These are phyloP conservation scores for Aspergillus novoparasiticus DNA, from an alignment of 2,329 filamentous ascomycete species.

Conservation along the genomic window DNA sequence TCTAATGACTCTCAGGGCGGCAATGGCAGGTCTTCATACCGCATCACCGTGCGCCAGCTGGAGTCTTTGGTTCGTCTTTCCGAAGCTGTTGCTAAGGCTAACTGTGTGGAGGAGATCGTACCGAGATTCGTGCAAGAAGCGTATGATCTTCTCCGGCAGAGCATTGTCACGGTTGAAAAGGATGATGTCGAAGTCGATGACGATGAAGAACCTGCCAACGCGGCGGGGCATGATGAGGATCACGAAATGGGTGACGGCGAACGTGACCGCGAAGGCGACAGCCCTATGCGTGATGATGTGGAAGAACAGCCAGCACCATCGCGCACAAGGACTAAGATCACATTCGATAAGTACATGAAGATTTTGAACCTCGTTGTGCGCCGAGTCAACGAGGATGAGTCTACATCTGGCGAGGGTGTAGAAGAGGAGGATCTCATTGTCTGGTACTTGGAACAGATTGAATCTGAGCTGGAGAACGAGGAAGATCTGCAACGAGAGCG, in stretches of 20 bases:
- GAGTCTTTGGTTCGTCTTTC: constrained; percentile 94
- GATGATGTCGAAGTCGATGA: constrained; percentile 89
- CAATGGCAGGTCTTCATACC: constrained; percentile 90
- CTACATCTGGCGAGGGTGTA: constrained; percentile 74
- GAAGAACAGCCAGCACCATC: constrained; percentile 43
- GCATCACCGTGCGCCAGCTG: constrained; percentile 94
- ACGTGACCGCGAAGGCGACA: constrained; percentile 52
- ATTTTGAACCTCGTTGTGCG: constrained; percentile 86
- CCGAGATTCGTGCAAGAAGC: constrained; percentile 87
- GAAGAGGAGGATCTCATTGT: constrained; percentile 77
- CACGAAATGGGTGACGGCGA: constrained; percentile 51
- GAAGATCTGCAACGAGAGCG: constrained; percentile 79
- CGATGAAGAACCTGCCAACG: constrained; percentile 64
- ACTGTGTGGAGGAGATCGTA: constrained; percentile 88
- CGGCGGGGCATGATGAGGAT: constrained; percentile 50
- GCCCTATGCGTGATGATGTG: constrained; percentile 56
- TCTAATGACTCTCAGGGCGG: constrained; percentile 93
- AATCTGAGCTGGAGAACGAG: constrained; percentile 76
- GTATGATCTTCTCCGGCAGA: constrained; percentile 86
- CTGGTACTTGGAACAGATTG: constrained; percentile 92
- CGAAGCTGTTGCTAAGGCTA: constrained; percentile 97
- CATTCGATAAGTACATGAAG: constrained; percentile 89
- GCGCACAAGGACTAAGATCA: constrained; percentile 72
- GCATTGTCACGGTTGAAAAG: constrained; percentile 96
- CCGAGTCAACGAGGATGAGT: constrained; percentile 81